Conservation (phyloP, 805 yeast species). For the Tetrapisispora nanseiensis region DNA sequence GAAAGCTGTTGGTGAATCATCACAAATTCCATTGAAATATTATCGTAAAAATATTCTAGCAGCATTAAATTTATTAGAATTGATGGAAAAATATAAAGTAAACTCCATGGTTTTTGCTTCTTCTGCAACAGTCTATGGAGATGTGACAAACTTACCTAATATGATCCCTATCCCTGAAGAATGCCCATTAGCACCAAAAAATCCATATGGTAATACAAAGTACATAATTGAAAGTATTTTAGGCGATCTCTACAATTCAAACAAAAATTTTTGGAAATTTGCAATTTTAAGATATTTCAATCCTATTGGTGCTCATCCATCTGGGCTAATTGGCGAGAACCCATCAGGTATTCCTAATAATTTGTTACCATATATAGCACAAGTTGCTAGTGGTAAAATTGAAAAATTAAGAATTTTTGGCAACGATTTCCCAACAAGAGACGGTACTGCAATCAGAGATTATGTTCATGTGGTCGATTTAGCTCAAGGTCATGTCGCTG, state of each 20-base stretch:
- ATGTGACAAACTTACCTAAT: constrained; percentile 58
- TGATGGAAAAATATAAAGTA: constrained; percentile 38
- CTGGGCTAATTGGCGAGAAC: constrained; percentile 73
- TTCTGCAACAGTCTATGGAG: constrained; percentile 79
- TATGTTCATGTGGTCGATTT: constrained; percentile 75
- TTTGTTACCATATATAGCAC: constrained; percentile 63
- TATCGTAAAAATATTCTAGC: constrained; percentile 62
- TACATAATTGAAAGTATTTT: constrained; percentile 52
- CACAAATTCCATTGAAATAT: constrained; percentile 55
- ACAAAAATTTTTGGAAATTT: constrained; percentile 31
- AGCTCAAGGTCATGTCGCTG: constrained; percentile 68
- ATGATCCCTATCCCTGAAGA: constrained; percentile 74
- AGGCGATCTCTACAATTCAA: constrained; percentile 37
- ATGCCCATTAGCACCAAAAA: constrained; percentile 65
- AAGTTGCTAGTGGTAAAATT: constrained; percentile 65
- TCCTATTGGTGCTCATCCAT: constrained; percentile 81
- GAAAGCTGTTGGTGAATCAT: constrained; percentile 76
- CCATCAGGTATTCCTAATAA: constrained; percentile 72
- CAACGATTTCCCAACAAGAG: constrained; percentile 57
- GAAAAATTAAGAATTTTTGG: constrained; percentile 63
- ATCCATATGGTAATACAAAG: constrained; percentile 73
- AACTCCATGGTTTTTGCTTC: constrained; percentile 59
- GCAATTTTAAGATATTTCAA: constrained; percentile 72
- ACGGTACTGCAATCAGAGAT: constrained; percentile 77
- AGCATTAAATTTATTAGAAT: constrained; percentile 46